phyloP scores from a whole-genome alignment of 164 flowering plant genomes.

The Dillenia turbinata region DNA sequence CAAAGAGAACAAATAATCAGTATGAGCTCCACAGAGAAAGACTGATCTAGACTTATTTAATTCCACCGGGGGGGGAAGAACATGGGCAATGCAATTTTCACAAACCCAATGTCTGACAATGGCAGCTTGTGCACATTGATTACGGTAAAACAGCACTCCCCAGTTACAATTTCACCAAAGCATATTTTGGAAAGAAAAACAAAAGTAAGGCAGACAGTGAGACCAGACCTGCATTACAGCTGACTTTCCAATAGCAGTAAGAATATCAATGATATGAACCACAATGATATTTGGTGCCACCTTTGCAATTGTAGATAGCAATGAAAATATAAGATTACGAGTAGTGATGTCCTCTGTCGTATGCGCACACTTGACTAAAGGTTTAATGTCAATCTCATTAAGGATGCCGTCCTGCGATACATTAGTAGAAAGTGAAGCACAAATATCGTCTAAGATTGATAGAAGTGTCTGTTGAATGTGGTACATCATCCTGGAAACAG shows the following conservation, averaged over 20 bases:
- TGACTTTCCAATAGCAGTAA: constrained; percentile 63
- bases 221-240: constrained; percentile 62
- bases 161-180: no score
- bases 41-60: no score
- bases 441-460: constrained; percentile 61
- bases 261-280: constrained; percentile 55
- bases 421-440: constrained; percentile 27
- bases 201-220: constrained; percentile 3
- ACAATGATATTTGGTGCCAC: constrained; percentile 48
- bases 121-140: no score
- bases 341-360: constrained; percentile 45
- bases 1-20: not conserved
- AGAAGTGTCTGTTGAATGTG: constrained; percentile 63
- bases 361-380: constrained; percentile 67
- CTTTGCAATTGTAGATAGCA: constrained; percentile 63
- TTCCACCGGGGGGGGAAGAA: no score
- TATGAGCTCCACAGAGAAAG: no score
- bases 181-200: not conserved
- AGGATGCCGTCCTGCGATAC: constrained; percentile 34
- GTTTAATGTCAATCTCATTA: constrained; percentile 30
- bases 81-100: no score
- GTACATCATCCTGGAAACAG: constrained; percentile 17
- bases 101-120: no score
- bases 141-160: no score
- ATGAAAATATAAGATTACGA: constrained; percentile 67